Evolutionary conservation across 345 rosid genomes (phyloP).

Genomic region (Citrus sp.): DNA sequence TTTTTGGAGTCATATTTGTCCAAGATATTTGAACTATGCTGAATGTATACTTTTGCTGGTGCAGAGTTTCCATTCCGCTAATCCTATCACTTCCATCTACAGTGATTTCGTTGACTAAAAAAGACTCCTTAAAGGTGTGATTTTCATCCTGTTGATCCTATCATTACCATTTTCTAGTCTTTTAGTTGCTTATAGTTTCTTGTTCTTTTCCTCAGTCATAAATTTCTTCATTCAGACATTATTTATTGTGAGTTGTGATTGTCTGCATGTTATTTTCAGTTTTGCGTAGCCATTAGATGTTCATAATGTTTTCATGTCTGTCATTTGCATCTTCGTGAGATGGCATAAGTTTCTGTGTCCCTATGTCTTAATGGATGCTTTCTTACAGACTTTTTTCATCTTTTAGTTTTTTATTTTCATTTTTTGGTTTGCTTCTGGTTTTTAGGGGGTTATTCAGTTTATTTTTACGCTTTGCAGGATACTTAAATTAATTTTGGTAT

Average conservation of each 20-base stretch:
- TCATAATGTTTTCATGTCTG: background rate
- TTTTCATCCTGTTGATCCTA: background rate
- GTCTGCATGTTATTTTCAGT: background rate
- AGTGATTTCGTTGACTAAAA: slow-evolving; percentile 75
- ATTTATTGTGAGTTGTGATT: background rate
- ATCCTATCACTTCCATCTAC: slow-evolving; percentile 82
- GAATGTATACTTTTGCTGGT: slow-evolving; percentile 15
- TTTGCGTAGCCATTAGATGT: background rate
- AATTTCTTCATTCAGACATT: background rate
- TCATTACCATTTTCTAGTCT: background rate
- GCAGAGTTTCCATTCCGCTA: slow-evolving; percentile 79
- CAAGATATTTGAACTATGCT: background rate
- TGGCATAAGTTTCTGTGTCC: background rate
- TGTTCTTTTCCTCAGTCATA: no score
- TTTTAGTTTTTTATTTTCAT: background rate
- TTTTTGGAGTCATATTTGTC: background rate
- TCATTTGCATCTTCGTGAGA: background rate
- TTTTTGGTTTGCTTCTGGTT: background rate
- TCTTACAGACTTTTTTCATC: background rate
- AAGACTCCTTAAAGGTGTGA: slow-evolving; percentile 66
- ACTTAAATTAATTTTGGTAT: slow-evolving; percentile 2
- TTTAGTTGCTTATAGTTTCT: background rate
- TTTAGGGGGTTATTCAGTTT: background rate
- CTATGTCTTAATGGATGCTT: background rate
- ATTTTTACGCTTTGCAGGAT: background rate